Base-by-base conservation (phyloP, 768 basidiomycete genomes). In the Mycena rosella region DNA sequence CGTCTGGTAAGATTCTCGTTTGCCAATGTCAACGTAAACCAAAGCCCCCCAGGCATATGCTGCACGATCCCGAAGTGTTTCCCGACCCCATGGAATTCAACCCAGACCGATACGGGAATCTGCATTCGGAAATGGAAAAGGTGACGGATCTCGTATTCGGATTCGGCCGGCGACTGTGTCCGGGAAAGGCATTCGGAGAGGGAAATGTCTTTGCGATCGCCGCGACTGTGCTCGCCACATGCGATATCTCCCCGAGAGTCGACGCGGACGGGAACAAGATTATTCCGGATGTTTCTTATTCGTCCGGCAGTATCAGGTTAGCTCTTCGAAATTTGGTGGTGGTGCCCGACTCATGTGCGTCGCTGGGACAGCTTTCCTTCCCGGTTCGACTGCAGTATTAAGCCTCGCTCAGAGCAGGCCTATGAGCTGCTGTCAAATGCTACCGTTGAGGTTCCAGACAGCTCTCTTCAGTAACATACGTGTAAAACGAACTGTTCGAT, bases 61-160 rank as follows among this genome's bases (percentile, higher is more conserved):
- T 69, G 2, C 63, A 62, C 27, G 66, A 72, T 55, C 51, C 68
- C 14, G 53, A 47, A 0, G 26, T 71, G 6, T 80, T 72, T 53
- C 68, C 73, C 0, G 69, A 78, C 53, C 77, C 80, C 2, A 58
- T 69, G 32, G 32, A 24, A 17, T 80, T 80, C 68, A 63, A 70
- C 24, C 79, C 79, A 1, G 74, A 74, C n/a, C 72, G 78, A 15
- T 78, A 67, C 60, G 34, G 70, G 4, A 45, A 55, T 24, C 32
- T 52, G 22, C 48, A 56, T n/a, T 59, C 68, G 1, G 60, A 69
- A 29, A 54, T 64, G 63, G 70, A 69, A n/a, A 63, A 65, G 4
- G 67, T 63, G 3, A 52, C 48, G 11, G 57, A 64, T 11, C 9
- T 73, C 18, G 40, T 64, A 26, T 72, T 72, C 30, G 72, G 72